Evolutionary conservation across 768 basidiomycete species (phyloP).

Genomic region (Pulveroboletus sp.): DNA sequence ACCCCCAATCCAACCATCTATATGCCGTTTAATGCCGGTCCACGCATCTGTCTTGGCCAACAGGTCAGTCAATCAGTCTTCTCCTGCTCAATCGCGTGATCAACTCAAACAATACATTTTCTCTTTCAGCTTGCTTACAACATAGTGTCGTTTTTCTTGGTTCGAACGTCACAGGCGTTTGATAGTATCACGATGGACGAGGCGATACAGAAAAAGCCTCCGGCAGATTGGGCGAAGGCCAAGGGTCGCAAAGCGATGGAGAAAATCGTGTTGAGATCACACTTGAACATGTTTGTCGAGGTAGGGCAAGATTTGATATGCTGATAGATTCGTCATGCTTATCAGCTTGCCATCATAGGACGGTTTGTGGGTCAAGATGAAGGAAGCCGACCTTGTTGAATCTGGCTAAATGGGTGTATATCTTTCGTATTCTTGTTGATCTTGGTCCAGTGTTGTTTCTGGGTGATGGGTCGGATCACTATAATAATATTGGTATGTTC

Average conservation of each 20-base stretch:
- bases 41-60: conserved; percentile 60
- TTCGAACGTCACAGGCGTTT: conserved; percentile 51
- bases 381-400: conserved; percentile 12
- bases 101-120: no score
- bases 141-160: conserved; percentile 51
- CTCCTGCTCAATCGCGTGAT: no score
- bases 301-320: conserved; percentile 13
- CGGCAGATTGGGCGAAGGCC: conserved; percentile 32
- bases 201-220: conserved; percentile 34
- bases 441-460: no score
- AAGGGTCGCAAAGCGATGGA: conserved; percentile 38
- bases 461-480: no score
- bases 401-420: not conserved
- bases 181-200: conserved; percentile 38
- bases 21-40: conserved; percentile 66
- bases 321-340: not conserved
- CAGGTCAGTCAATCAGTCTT: conserved; percentile 20
- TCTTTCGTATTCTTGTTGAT: no score
- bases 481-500: no score
- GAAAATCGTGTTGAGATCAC: conserved; percentile 36
- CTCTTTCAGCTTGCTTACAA: conserved; percentile 51
- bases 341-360: conserved; percentile 8
- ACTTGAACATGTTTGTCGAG: conserved; percentile 43
- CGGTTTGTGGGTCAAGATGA: conserved; percentile 28
- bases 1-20: conserved; percentile 66